Conservation (phyloP, 2,329 filamentous ascomycete genomes). For the Rutstroemia sp. region DNA sequence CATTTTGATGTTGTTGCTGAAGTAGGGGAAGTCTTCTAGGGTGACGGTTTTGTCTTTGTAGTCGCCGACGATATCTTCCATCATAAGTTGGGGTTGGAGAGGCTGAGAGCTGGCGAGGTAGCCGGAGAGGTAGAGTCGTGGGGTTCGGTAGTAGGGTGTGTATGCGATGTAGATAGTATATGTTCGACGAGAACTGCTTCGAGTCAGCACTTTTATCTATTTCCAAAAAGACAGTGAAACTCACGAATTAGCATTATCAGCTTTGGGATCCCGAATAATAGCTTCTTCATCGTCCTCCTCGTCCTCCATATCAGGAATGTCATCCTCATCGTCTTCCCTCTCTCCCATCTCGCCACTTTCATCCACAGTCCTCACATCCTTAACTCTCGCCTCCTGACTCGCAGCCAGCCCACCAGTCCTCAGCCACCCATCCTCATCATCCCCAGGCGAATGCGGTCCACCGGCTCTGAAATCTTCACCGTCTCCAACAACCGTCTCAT, state of each 20-base stretch:
- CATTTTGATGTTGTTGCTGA: constrained; percentile 87
- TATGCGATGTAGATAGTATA: constrained; percentile 99
- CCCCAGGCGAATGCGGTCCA: constrained; percentile 38
- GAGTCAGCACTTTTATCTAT: neutral
- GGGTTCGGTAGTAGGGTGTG: constrained; percentile 92
- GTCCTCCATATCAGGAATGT: constrained; percentile 98
- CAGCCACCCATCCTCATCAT: constrained; percentile 84
- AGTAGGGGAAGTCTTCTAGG: constrained; percentile 94
- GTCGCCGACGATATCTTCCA: constrained; percentile 93
- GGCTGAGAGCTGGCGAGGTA: constrained; percentile 76
- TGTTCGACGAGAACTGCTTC: constrained; percentile 67
- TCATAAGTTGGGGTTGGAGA: constrained; percentile 77
- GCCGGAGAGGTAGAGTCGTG: constrained; percentile 88
- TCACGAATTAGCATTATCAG: constrained; percentile 26
- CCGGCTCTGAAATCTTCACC: constrained; percentile 55
- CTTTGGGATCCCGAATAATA: constrained; percentile 71
- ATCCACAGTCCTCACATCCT: constrained; percentile 81
- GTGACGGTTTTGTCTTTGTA: constrained; percentile 99
- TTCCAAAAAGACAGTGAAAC: constrained; percentile 7
- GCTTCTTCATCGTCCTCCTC: constrained; percentile 91
- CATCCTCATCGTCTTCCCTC: constrained; percentile 62
- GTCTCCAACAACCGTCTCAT: constrained; percentile 79
- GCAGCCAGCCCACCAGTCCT: constrained; percentile 74
- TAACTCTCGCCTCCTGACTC: constrained; percentile 66
- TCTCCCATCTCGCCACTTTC: constrained; percentile 83